Percentiles rank a stretch among this genome's conserved stretches.
Conservation (phyloP, 2,329 filamentous ascomycete genomes). For the Calonectria fujianensis region DNA sequence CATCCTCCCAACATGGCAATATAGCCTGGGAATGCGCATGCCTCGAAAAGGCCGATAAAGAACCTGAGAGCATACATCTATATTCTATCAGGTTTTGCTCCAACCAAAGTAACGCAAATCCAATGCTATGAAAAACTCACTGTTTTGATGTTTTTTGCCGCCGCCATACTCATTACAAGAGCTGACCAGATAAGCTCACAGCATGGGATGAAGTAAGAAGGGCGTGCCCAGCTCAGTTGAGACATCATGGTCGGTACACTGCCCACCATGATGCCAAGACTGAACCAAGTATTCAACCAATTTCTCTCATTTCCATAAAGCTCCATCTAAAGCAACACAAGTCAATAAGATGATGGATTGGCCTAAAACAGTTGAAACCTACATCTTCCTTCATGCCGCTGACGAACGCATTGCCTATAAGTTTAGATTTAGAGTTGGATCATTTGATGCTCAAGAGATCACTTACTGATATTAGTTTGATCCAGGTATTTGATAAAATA, state of each 20-base stretch:
- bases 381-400: constrained; percentile 45
- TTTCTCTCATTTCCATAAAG: constrained; percentile 42
- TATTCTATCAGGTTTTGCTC: neutral
- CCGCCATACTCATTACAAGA: constrained; percentile 53
- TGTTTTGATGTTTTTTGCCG: constrained; percentile 50
- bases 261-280: constrained; percentile 41
- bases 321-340: constrained; percentile 22
- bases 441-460: neutral
- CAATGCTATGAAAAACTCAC: constrained; percentile 12
- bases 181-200: constrained; percentile 54
- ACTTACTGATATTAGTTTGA: constrained; percentile 22
- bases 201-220: constrained; percentile 56
- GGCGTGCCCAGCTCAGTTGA: constrained; percentile 47
- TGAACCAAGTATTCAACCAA: constrained; percentile 41
- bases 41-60: constrained; percentile 57
- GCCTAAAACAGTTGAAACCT: neutral
- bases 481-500: constrained; percentile 26
- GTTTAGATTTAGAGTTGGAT: neutral
- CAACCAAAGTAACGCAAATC: too few species aligned
- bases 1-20: constrained; percentile 56
- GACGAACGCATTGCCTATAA: constrained; percentile 41
- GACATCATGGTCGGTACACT: constrained; percentile 38
- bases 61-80: constrained; percentile 56
- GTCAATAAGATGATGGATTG: neutral
- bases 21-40: constrained; percentile 53